Conservation (phyloP, 2,329 filamentous ascomycete genomes). For the Myotisia sp. region DNA sequence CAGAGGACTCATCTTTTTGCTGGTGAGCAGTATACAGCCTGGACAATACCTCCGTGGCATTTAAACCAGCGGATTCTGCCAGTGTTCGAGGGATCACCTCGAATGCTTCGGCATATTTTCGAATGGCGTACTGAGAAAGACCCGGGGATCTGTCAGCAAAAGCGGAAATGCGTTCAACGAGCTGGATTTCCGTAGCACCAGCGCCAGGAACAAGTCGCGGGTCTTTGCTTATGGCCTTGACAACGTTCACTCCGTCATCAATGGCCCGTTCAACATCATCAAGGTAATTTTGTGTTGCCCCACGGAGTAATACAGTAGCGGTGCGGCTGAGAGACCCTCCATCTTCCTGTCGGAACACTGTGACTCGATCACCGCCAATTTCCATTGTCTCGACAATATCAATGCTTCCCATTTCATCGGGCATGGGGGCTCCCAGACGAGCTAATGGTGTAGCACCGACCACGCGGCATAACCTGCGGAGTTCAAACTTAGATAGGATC, state of each 20-base stretch:
- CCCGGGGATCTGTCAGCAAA: slow-evolving; percentile 87
- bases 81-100: slow-evolving; percentile 90
- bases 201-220: slow-evolving; percentile 82
- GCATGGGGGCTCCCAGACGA: slow-evolving; percentile 91
- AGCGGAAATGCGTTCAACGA: slow-evolving; percentile 80
- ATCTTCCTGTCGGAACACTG: slow-evolving; percentile 87
- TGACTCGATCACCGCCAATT: slow-evolving; percentile 94
- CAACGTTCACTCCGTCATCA: slow-evolving; percentile 94
- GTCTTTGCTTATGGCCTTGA: slow-evolving; percentile 96
- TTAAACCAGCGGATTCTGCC: slow-evolving; percentile 86
- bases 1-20: slow-evolving; percentile 43
- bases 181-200: slow-evolving; percentile 84
- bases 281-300: slow-evolving; percentile 93
- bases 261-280: slow-evolving; percentile 95
- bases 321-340: slow-evolving; percentile 72
- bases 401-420: slow-evolving; percentile 95
- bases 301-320: slow-evolving; percentile 82
- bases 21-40: slow-evolving; percentile 86
- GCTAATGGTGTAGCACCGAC: slow-evolving; percentile 94
- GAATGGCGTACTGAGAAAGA: slow-evolving; percentile 87
- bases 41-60: slow-evolving; percentile 92
- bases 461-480: slow-evolving; percentile 85
- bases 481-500: slow-evolving; percentile 94
- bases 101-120: slow-evolving; percentile 94
- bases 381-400: slow-evolving; percentile 94